Base-by-base conservation (phyloP, 2,329 filamentous ascomycete genomes). In the Stagonosporopsis chrysanthemi region DNA sequence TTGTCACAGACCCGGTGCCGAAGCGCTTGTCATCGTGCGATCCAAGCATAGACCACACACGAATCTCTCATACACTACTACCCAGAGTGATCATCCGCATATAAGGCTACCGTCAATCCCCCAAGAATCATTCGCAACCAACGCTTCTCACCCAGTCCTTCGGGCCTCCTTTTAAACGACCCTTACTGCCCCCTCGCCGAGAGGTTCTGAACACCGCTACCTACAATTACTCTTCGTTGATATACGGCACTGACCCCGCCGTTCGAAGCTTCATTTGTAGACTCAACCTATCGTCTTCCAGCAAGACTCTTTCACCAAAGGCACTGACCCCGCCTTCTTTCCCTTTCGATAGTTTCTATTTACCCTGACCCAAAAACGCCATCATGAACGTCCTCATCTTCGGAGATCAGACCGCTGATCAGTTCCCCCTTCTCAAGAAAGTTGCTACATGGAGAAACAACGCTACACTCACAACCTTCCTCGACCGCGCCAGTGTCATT, bases 401-500 rank as follows among this genome's bases (percentile, higher is more conserved):
- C 72, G 88, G 88, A 78, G 88, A 90, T 71, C 88, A 90, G 77
- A 90, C 88, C 58, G 82, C 86, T 67, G 86, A 89, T 73, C 87
- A 87, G 66, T 85, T 88, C 71, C 79, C 79, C 64, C 86, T 89
- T 63, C 77, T 90, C 59, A 76, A 79, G 64, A 81, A 80, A 66
- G 75, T 80, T 28, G 74, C 76, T 54, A 75, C 79, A 47, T 78
- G 79, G 68, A 81, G 78, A 65, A 79, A 81, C 69, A 83, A 83
- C 70, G 83, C 86, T 47, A 80, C 89, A 24, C 81, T 88, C 45
- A 82, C 81, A 66, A 84, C 83, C 43, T 90, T 90, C 71, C 78
- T 90, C 55, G 83, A 87, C 61, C 81, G 84, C 63, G 81, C 80
- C 52, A 80, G 81, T 60, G 80, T 85, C 60, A 85, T 83, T 49